Base-by-base conservation (phyloP, 2,329 filamentous ascomycete genomes). In the Hypoxylon rubiginosum region DNA sequence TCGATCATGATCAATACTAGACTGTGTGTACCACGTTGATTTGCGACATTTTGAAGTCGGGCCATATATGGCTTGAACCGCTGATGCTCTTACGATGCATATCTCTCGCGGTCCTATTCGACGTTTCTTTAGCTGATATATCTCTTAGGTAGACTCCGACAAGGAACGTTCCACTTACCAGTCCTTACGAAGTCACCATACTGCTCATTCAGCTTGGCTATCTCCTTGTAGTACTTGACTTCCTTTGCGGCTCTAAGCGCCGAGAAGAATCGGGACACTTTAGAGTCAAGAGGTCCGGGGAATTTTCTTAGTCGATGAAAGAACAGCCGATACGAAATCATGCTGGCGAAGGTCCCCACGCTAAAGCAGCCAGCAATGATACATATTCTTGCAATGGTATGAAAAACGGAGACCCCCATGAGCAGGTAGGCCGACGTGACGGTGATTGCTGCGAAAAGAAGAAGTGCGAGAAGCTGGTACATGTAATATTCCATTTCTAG, bases 241-340 rank as follows among this genome's bases (percentile, higher is more conserved):
- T 84, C 85, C 67, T 82, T 83, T 45, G 83, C 81, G 5, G 85
- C 84, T 52, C 86, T 82, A 59, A 84, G 86, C 1, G 81, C 79
- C 30, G 80, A 78, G 36, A 82, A 80, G 72, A 79, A 81, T 21
- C 77, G 74, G 8, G 80, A 79, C 53, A 83, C 54, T 48, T 79
- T 79, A 10, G 78, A 77, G 11, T 80, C 67, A 15, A 81, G 71
- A 1, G 82, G 83, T 3, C 82, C 82, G 9, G 80, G 82, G 53
- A 81, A 81, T 15, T 73, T 76, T 2, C 77, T 74, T 0, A 83
- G 72, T 7, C 81, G 79, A 62, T 83, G 82, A 50, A 82, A 76
- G 26, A 74, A 77, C 9, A 79, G 51, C 15, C 80, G 75, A 59
- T 80, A 82, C 24, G 77, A 62, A 8, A 75, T 10, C n/a, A 81